A percentile compares a stretch with the other conserved stretches of the same genome.
Conservation (phyloP, 192 early-diverging fungal genomes). For the Chytriomyces sp. region DNA sequence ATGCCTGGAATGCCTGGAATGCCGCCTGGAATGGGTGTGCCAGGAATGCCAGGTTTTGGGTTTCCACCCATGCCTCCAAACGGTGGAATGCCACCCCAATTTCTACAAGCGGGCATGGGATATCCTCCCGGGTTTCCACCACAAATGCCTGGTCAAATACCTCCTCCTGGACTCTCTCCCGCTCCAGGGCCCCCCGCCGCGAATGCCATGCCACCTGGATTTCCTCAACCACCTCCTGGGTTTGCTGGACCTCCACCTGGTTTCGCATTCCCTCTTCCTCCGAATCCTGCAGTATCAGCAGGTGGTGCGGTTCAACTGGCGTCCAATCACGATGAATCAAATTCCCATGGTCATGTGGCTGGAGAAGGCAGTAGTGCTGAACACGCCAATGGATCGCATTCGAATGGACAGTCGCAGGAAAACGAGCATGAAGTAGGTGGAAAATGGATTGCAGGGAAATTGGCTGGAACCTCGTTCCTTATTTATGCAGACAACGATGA, state of each 20-base stretch:
- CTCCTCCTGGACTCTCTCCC: no score
- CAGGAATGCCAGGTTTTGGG: slow-evolving; percentile 2
- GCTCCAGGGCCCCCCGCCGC: no score
- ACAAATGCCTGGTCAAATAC: no score
- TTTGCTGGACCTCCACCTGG: slow-evolving; percentile 10
- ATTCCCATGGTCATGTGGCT: background rate
- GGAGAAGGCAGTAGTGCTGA: background rate
- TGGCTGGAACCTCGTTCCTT: slow-evolving; percentile 27
- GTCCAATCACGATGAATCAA: background rate
- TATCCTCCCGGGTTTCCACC: no score
- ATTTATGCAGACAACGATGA: slow-evolving; percentile 49
- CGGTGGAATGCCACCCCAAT: slow-evolving; percentile 20
- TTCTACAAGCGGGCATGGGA: background rate
- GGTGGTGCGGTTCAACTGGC: background rate
- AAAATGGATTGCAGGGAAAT: slow-evolving; percentile 12
- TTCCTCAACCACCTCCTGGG: slow-evolving; percentile 17
- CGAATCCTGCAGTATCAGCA: background rate
- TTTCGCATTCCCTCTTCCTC: slow-evolving; percentile 1
- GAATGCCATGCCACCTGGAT: no score
- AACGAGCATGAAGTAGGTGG: background rate
- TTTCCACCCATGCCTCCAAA: slow-evolving; percentile 42
- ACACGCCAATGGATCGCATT: no score
- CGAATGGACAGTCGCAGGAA: no score
- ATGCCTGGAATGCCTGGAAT: slow-evolving; percentile 25
- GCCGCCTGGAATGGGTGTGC: slow-evolving; percentile 25